Conservation (phyloP, 495 filamentous ascomycete genomes). For the Pseudomonodictys pantanalensis region DNA sequence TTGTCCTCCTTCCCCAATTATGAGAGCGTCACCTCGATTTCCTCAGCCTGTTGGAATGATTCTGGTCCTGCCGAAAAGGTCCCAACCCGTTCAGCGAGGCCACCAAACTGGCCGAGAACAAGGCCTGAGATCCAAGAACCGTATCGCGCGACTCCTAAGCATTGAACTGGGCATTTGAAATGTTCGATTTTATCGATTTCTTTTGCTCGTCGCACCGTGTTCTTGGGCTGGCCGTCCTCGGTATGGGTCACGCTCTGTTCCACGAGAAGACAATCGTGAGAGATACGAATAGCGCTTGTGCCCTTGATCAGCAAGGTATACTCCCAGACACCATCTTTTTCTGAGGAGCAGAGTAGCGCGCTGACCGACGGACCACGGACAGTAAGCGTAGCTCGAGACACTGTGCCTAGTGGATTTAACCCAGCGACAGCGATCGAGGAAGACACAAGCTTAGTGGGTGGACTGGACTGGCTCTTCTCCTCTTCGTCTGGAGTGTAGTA, state of each 20-base stretch:
- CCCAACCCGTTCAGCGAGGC: slow-evolving; percentile 9
- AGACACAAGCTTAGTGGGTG: slow-evolving; percentile 3
- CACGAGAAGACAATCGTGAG: slow-evolving; percentile 13
- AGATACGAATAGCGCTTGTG: slow-evolving; percentile 11
- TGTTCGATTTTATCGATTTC: too few species aligned
- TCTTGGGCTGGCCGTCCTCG: background rate
- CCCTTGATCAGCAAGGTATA: slow-evolving; percentile 20
- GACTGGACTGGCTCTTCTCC: slow-evolving; percentile 7
- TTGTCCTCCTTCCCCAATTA: background rate
- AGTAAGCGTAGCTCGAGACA: slow-evolving; percentile 4
- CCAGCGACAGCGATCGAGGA: slow-evolving; percentile 3
- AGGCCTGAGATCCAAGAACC: slow-evolving; percentile 16
- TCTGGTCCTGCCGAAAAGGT: slow-evolving; percentile 20
- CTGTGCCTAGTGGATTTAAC: slow-evolving; percentile 15
- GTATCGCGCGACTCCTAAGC: slow-evolving; percentile 13
- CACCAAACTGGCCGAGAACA: slow-evolving; percentile 3
- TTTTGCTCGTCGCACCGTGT: slow-evolving; percentile 3
- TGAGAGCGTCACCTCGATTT: background rate
- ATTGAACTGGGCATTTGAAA: slow-evolving; percentile 13
- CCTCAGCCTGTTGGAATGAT: slow-evolving; percentile 6
- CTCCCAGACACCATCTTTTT: slow-evolving; percentile 1
- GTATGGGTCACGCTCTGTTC: background rate
- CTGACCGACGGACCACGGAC: slow-evolving; percentile 5
- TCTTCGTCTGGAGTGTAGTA: slow-evolving; percentile 14
- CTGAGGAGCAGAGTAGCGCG: slow-evolving; percentile 11